phyloP scores from a whole-genome alignment of 176 grass and related monocot genomes.

The Phoenix dactylifera region DNA sequence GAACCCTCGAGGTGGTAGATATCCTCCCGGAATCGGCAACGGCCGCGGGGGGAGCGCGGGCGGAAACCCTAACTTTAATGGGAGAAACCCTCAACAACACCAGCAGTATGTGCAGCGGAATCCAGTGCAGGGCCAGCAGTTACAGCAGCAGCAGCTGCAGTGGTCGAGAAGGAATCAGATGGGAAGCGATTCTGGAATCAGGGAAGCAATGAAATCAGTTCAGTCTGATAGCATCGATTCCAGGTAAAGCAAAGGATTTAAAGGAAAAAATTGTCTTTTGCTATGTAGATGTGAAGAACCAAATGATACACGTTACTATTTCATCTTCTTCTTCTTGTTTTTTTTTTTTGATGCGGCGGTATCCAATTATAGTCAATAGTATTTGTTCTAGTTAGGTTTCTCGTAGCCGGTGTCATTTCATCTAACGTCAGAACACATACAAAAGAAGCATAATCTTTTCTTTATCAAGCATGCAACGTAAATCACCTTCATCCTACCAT shows the following conservation, averaged over 20 bases:
- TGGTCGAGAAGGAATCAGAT: constrained; percentile 49
- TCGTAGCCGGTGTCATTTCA: no score
- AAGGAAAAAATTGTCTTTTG: no score
- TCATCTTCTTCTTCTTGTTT: no score
- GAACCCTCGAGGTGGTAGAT: constrained; percentile 52
- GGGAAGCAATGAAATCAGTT: constrained; percentile 19
- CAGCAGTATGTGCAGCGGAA: constrained; percentile 34
- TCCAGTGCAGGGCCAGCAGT: constrained; percentile 19
- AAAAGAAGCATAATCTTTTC: no score
- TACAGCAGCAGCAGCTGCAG: constrained; percentile 48
- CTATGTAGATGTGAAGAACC: no score
- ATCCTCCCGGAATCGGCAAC: constrained; percentile 58
- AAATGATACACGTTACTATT: no score
- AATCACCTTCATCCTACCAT: no score
- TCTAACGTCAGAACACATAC: no score
- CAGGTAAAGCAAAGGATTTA: constrained; percentile 27
- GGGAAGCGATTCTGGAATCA: constrained; percentile 22
- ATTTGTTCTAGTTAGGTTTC: no score
- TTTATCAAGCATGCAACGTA: no score
- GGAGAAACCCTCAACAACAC: constrained; percentile 36
- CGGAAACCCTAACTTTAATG: constrained; percentile 51
- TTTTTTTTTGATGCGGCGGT: no score
- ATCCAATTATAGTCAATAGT: no score
- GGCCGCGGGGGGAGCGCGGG: constrained; percentile 31
- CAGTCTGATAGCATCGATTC: constrained; percentile 31